Base-by-base conservation (phyloP, 1,139 yeast species). In the Geotrichum carabidarum region DNA sequence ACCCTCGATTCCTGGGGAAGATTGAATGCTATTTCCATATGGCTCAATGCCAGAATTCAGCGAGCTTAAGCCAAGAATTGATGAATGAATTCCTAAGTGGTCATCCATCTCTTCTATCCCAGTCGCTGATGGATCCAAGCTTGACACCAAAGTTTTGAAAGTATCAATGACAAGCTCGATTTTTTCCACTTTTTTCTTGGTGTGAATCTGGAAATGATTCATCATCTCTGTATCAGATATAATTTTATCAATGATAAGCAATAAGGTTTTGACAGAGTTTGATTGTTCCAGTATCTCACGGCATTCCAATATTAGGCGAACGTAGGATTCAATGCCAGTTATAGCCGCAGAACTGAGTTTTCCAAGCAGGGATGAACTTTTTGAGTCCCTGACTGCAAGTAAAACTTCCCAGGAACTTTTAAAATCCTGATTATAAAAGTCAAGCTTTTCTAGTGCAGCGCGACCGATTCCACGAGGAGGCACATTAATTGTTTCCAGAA, bases 391-490 rank as follows among this genome's bases (percentile, higher is more conserved):
- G 18, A 46, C 17, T n/a, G 47, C 47, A 11, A 14, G 17, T 3
- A 51, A 38, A 18, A 46, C 47, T n/a, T 32, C 42, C 38, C 36
- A 38, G 9, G 22, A 30, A 17, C 36, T 44, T n/a, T 30, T 32
- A 35, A 40, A 43, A 11, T 35, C 14, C 12, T 15, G 30, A n/a
- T 35, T 38, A n/a, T 37, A 48, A 27, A 44, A 32, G 5, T 37
- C 56, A 15, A 48, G 60, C 43, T 35, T 55, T 0, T 73, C 73
- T 7, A 83, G 59, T 0, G 84, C 72, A 50, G 78, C 78, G 1
- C 74, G 77, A 0, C 97, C 97, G n/a, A 89, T 67, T 0, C 95
- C 93, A 54, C 85, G 71, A 37, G 82, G 75, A 0, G 93, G 93
- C 51, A 73, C 74, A 49, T 78, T 78, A 37, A 90, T 62, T 0